These are phyloP conservation scores for Tetrahymena elliotti DNA, from an alignment of 73 alveolate species.

Conservation along the genomic window DNA sequence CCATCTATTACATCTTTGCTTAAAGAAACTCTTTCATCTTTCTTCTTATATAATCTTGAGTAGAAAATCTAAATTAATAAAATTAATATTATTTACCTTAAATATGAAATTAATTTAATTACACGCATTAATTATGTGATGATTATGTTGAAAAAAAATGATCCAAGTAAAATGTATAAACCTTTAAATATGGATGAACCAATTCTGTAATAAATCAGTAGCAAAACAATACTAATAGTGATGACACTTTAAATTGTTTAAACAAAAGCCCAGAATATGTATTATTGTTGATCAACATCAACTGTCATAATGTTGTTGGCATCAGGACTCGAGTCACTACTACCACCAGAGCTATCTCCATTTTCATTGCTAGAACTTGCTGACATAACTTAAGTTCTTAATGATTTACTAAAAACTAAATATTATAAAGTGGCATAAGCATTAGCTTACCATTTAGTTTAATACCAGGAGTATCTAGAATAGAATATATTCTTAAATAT, in stretches of 20 bases:
- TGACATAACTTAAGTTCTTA: neutral
- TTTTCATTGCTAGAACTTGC: neutral
- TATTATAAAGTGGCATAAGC: neutral
- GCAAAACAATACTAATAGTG: neutral
- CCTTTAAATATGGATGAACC: slow-evolving; percentile 27
- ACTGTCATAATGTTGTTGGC: slow-evolving; percentile 32
- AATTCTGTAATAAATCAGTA: slow-evolving; percentile 7
- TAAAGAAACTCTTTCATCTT: slow-evolving; percentile 26
- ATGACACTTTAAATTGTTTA: neutral
- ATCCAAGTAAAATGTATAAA: neutral
- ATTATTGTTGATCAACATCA: slow-evolving; percentile 10
- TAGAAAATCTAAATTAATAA: slow-evolving; percentile 7
- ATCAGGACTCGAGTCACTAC: slow-evolving; percentile 18
- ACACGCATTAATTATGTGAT: slow-evolving; percentile 6
- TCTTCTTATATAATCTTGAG: neutral
- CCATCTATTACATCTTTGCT: slow-evolving; percentile 41
- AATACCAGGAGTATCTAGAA: neutral
- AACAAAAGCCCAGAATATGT: slow-evolving; percentile 22
- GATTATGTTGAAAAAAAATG: neutral
- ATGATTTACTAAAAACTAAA: neutral
- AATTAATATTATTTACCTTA: neutral
- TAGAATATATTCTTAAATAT: neutral
- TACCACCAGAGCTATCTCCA: slow-evolving; percentile 14
- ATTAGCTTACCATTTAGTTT: neutral
- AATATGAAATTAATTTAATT: neutral